These are phyloP conservation scores for Collybia sp. DNA, from an alignment of 768 basidiomycete genomes.

Conservation along the genomic window DNA sequence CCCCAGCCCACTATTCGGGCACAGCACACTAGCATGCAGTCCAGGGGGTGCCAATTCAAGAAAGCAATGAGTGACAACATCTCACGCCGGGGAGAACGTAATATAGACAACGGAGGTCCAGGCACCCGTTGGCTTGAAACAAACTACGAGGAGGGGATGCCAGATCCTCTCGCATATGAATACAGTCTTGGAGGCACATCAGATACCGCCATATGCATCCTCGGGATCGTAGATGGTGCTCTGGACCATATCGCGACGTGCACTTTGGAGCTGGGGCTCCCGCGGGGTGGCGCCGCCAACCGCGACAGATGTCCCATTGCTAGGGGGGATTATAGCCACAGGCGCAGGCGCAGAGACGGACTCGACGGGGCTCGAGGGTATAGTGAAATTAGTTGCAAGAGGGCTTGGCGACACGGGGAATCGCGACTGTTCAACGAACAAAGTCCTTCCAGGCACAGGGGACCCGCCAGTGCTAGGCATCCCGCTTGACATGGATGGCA, in stretches of 20 bases:
- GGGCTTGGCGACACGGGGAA: slow-evolving; percentile 4
- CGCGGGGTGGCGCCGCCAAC: background rate
- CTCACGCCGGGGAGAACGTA: no score
- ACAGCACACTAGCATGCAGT: no score
- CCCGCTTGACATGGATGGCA: slow-evolving; percentile 11
- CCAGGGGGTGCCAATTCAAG: no score
- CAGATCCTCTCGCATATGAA: no score
- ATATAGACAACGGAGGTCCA: no score
- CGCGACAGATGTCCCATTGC: background rate
- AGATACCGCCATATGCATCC: slow-evolving; percentile 52
- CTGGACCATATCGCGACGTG: slow-evolving; percentile 31
- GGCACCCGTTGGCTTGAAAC: no score
- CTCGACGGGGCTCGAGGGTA: background rate
- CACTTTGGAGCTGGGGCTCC: background rate
- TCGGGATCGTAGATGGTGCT: slow-evolving; percentile 36
- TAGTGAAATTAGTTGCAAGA: slow-evolving; percentile 6
- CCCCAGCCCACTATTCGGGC: no score
- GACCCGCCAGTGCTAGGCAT: slow-evolving; percentile 7
- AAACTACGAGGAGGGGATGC: no score
- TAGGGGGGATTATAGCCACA: background rate
- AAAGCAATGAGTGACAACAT: no score
- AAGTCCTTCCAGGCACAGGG: no score
- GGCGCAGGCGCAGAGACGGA: background rate
- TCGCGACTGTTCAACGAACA: background rate
- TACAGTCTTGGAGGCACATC: slow-evolving; percentile 5